Base-by-base conservation (phyloP, 306 rosid species). In the Dalbergia cochinchinensis region DNA sequence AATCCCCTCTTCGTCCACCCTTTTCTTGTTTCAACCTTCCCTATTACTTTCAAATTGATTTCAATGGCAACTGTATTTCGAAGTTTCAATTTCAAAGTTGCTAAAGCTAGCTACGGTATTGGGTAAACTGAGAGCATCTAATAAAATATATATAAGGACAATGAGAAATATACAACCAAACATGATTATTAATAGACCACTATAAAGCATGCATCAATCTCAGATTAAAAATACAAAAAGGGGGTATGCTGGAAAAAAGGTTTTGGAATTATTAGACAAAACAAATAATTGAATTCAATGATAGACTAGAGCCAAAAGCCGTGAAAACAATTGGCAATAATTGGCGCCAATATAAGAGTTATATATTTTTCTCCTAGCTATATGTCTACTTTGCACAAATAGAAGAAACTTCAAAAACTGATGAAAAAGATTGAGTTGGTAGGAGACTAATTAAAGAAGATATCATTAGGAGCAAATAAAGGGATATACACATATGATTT, bases 301-400 rank as follows among this genome's bases (percentile, higher is more conserved):
- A 89, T 86, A 78, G 78, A 85, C 22, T n/a, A 60, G 80, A 85
- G 50, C 42, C 58, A 51, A 81, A 78, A 74, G 69, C 80, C 77
- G n/a, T n/a, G n/a, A 65, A 77, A 87, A 88, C 83, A 67, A 83
- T 81, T 79, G 85, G 78, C 78, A 83, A 88, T 85, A 86, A 88
- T 79, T 80, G 82, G 61, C 81, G 51, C 67, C 84, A 78, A 67
- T 41, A 66, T 58, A 39, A 11, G 59, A 44, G 34, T 54, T 44
- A 35, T 65, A 37, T 80, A 63, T 58, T 61, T 61, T 62, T 60
- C 54, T 63, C 69, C 81, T 45, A 63, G 51, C 74, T 20, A 13
- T 73, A 10, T 63, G 62, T 41, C 64, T 67, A 10, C 64, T 66
- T 57, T 61, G 63, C 26, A 65, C 74, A 83, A 55, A 78, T 58